phyloP scores from a whole-genome alignment of 768 basidiomycete species.

The Galerina marginata region DNA sequence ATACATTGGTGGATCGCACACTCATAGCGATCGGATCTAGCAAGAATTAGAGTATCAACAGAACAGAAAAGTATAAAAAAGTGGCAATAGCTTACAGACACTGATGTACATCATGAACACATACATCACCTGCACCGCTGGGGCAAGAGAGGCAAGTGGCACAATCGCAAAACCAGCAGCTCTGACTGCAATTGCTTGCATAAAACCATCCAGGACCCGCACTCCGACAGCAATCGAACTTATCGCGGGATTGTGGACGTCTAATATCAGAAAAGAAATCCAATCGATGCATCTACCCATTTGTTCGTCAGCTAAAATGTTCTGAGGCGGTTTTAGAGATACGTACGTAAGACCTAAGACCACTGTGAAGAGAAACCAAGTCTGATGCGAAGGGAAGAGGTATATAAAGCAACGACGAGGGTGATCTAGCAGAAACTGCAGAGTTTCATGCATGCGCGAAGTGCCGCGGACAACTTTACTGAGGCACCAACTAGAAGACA shows the following conservation, averaged over 20 bases:
- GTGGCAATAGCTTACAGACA: conserved; percentile 60
- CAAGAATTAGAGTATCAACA: background rate
- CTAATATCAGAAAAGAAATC: conserved; percentile 87
- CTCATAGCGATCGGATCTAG: conserved; percentile 84
- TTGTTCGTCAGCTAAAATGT: background rate
- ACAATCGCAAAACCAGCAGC: conserved; percentile 90
- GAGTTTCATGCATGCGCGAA: conserved; percentile 75
- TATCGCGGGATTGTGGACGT: conserved; percentile 79
- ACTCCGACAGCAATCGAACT: conserved; percentile 71
- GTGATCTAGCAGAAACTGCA: conserved; percentile 93
- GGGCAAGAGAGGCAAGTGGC: conserved; percentile 72
- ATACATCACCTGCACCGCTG: conserved; percentile 89
- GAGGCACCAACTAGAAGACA: conserved; percentile 67
- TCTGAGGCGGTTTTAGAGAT: background rate
- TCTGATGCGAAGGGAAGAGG: conserved; percentile 92
- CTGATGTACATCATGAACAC: conserved; percentile 95
- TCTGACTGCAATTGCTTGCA: conserved; percentile 84
- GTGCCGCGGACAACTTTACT: conserved; percentile 61
- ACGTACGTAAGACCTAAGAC: conserved; percentile 74
- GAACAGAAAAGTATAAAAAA: background rate
- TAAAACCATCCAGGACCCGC: conserved; percentile 72
- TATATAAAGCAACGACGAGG: conserved; percentile 92
- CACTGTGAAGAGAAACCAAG: conserved; percentile 84
- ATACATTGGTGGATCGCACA: conserved; percentile 92
- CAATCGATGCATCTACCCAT: conserved; percentile 77